These are phyloP conservation scores for Botrytis tulipae DNA, from an alignment of 2,329 filamentous ascomycete species.

Conservation along the genomic window DNA sequence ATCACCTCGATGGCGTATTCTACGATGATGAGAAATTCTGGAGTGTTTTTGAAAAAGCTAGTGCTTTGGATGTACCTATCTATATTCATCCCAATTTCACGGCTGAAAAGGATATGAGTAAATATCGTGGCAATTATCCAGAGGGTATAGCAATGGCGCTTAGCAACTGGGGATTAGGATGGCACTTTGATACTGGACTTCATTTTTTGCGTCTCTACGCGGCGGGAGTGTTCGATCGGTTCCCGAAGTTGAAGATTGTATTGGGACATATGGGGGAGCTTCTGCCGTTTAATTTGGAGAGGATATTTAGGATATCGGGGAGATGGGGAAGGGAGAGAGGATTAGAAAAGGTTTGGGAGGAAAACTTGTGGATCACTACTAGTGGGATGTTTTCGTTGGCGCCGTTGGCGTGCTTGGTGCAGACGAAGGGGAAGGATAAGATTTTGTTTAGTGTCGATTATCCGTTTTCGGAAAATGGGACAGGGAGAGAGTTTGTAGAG, in stretches of 20 bases:
- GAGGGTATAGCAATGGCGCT: constrained; percentile 38
- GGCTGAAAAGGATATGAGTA: constrained; percentile 32
- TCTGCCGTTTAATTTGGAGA: constrained; percentile 54
- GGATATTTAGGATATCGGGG: constrained; percentile 40
- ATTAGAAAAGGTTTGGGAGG: constrained; percentile 51
- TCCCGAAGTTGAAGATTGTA: constrained; percentile 53
- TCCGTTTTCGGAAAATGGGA: constrained; percentile 52
- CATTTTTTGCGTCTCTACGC: constrained; percentile 51
- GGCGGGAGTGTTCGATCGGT: constrained; percentile 54
- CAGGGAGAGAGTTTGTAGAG: constrained; percentile 48
- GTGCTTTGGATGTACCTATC: constrained; percentile 45
- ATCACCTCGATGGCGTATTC: constrained; percentile 42
- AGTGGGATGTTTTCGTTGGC: constrained; percentile 52
- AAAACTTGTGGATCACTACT: constrained; percentile 58
- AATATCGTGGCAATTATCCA: constrained; percentile 39
- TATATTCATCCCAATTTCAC: constrained; percentile 45
- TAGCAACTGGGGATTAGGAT: constrained; percentile 47
- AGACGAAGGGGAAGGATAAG: constrained; percentile 48
- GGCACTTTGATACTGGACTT: constrained; percentile 51
- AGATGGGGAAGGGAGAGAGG: constrained; percentile 39
- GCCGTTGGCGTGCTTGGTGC: constrained; percentile 46
- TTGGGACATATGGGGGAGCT: constrained; percentile 53
- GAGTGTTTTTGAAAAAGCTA: constrained; percentile 37
- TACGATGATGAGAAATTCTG: constrained; percentile 47
- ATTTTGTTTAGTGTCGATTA: constrained; percentile 59